These are phyloP conservation scores for Lojkania enalia DNA, from an alignment of 2,329 filamentous ascomycete species.

Conservation along the genomic window DNA sequence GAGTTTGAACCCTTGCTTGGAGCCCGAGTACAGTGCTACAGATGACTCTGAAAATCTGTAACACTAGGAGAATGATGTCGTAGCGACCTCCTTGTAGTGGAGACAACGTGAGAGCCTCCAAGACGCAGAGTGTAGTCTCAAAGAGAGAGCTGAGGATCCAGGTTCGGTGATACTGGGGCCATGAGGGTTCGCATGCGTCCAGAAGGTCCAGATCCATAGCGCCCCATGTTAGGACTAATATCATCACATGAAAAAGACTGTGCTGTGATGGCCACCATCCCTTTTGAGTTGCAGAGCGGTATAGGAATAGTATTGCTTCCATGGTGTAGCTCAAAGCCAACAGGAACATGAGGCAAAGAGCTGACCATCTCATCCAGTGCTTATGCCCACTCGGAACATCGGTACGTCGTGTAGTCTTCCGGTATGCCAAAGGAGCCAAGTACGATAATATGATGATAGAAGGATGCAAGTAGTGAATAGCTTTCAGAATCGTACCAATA, in stretches of 20 bases:
- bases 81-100: not conserved
- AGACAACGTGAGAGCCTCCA: not conserved
- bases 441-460: slow-evolving; percentile 8
- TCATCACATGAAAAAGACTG: slow-evolving; percentile 10
- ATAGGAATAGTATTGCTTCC: slow-evolving; percentile 7
- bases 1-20: no score
- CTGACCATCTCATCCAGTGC: slow-evolving; percentile 3
- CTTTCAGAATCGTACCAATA: slow-evolving; percentile 6
- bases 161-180: not conserved
- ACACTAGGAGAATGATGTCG: not conserved
- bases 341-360: slow-evolving; percentile 7
- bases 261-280: slow-evolving; percentile 8
- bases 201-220: not conserved
- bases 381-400: not conserved
- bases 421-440: slow-evolving; percentile 4
- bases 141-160: not conserved
- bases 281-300: slow-evolving; percentile 7
- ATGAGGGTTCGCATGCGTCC: not conserved
- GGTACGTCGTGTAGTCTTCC: slow-evolving; percentile 5
- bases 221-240: slow-evolving; percentile 5
- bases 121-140: not conserved
- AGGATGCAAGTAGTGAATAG: slow-evolving; percentile 9
- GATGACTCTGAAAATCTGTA: not conserved
- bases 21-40: not conserved
- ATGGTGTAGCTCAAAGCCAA: slow-evolving; percentile 7